These are phyloP conservation scores for Nothophoma quercina DNA, from an alignment of 2,329 filamentous ascomycete species.

Conservation along the genomic window DNA sequence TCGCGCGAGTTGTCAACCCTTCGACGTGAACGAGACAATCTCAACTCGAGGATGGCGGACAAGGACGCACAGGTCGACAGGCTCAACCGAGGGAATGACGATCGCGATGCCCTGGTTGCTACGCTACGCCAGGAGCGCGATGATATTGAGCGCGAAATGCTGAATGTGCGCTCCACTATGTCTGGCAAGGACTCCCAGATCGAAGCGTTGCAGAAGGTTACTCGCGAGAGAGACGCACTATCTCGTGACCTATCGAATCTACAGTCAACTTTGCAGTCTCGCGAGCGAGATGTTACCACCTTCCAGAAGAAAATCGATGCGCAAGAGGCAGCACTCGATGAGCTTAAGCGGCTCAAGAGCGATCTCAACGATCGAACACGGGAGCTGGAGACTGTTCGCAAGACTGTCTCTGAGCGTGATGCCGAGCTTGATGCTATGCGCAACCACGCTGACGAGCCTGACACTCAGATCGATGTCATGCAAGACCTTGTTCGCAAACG, in stretches of 20 bases:
- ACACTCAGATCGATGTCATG: conserved; percentile 52
- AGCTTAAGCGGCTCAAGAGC: conserved; percentile 39
- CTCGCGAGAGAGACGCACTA: conserved; percentile 43
- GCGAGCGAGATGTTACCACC: conserved; percentile 42
- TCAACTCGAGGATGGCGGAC: conserved; percentile 34
- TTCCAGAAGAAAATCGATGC: conserved; percentile 44
- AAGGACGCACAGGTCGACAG: conserved; percentile 43
- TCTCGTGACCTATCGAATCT: conserved; percentile 40
- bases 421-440: conserved; percentile 48
- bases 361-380: conserved; percentile 44
- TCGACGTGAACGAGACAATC: conserved; percentile 41
- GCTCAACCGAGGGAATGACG: conserved; percentile 37
- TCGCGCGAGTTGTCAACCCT: conserved; percentile 40
- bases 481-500: conserved; percentile 53
- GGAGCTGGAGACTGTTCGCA: conserved; percentile 46
- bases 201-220: conserved; percentile 45
- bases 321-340: conserved; percentile 38
- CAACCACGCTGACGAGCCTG: conserved; percentile 46
- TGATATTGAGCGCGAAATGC: conserved; percentile 32
- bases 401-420: conserved; percentile 46
- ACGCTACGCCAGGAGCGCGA: conserved; percentile 40
- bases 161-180: conserved; percentile 34
- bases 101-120: conserved; percentile 39
- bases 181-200: conserved; percentile 45
- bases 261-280: conserved; percentile 39